Conservation (phyloP, 2,329 filamentous ascomycete genomes). For the Amylocarpus encephaloides region DNA sequence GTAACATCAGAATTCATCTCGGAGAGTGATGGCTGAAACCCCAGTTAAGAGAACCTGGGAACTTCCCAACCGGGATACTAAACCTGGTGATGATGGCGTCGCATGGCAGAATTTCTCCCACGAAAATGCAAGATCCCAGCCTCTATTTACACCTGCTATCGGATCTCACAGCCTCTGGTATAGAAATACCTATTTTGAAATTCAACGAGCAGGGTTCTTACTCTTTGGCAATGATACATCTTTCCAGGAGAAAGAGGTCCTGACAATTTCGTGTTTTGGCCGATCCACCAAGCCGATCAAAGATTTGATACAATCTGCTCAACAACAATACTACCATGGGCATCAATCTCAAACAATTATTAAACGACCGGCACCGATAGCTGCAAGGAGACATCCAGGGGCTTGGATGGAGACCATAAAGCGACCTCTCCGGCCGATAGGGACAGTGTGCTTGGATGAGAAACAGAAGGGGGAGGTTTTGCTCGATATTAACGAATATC, state of each 20-base stretch:
- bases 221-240: constrained; percentile 38
- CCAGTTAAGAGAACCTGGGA: constrained; percentile 51
- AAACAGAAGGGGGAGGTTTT: constrained; percentile 53
- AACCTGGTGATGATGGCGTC: too few relatives aligned
- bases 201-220: constrained; percentile 45
- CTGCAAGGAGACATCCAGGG: constrained; percentile 38
- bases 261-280: constrained; percentile 56
- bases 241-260: constrained; percentile 49
- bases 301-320: constrained; percentile 54
- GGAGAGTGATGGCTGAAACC: too few relatives aligned
- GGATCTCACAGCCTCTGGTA: constrained; percentile 67
- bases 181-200: constrained; percentile 49
- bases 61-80: constrained; percentile 37
- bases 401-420: constrained; percentile 56
- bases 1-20: too few relatives aligned
- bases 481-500: constrained; percentile 56
- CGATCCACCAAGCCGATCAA: constrained; percentile 55
- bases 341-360: constrained; percentile 59
- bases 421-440: constrained; percentile 53
- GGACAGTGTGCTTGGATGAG: constrained; percentile 59
- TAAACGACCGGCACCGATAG: constrained; percentile 48
- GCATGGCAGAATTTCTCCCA: constrained; percentile 57
- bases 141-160: constrained; percentile 59
- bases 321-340: constrained; percentile 46
- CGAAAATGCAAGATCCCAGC: constrained; percentile 46